A percentile compares a stretch with the other conserved stretches of the same genome.
These are phyloP conservation scores for Xanthoconium separans DNA, from an alignment of 1,284 basidiomycete species.

Conservation along the genomic window DNA sequence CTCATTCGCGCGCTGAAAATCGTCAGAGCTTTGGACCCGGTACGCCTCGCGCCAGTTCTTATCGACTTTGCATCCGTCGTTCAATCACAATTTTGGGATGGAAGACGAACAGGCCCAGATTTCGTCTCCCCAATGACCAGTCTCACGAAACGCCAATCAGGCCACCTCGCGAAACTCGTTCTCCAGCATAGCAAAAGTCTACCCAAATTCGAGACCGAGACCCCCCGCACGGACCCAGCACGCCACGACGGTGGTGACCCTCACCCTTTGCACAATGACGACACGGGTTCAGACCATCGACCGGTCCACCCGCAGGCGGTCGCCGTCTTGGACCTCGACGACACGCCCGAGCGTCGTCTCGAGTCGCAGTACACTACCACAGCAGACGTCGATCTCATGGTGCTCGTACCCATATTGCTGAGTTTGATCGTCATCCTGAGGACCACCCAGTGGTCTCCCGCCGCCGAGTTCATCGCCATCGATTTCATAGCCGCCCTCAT, in stretches of 20 bases:
- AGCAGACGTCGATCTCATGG: constrained; percentile 16
- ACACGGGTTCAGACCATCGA: neutral
- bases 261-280: neutral
- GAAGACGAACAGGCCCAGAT: constrained; percentile 21
- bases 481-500: constrained; percentile 11
- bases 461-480: constrained; percentile 2
- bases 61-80: constrained; percentile 16
- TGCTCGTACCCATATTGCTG: constrained; percentile 17
- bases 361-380: constrained; percentile 13
- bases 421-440: constrained; percentile 8
- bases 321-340: constrained; percentile 15
- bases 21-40: constrained; percentile 4
- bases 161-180: constrained; percentile 17
- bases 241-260: neutral
- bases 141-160: constrained; percentile 20
- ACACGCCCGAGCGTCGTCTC: neutral
- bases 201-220: neutral
- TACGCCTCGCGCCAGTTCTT: constrained; percentile 14
- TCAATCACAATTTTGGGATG: constrained; percentile 20
- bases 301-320: constrained; percentile 2
- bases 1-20: constrained; percentile 4
- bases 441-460: constrained; percentile 6
- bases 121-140: constrained; percentile 21
- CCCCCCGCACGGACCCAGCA: neutral
- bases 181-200: constrained; percentile 13